A percentile compares a stretch with the other conserved stretches of the same genome.
These are phyloP conservation scores for Penicillium macrosclerotiorum DNA, from an alignment of 495 filamentous ascomycete species.

Conservation along the genomic window DNA sequence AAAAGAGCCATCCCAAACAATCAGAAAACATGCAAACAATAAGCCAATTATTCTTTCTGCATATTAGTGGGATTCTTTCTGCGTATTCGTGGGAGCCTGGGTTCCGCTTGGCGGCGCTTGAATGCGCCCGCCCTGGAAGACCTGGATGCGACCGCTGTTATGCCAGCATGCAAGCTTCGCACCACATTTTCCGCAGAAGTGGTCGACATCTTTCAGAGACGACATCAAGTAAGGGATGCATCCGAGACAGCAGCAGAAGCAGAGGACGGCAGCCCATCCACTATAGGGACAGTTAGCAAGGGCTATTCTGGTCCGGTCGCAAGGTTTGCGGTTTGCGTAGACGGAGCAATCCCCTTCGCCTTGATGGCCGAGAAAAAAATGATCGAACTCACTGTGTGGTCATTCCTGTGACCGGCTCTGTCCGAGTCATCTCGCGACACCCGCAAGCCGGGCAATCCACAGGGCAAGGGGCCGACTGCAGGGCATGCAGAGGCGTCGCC, in stretches of 20 bases:
- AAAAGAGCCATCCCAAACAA: too few species aligned
- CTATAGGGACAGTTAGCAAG: slow-evolving; percentile 27
- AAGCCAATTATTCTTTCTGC: too few species aligned
- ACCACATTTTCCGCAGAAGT: slow-evolving; percentile 50
- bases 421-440: slow-evolving; percentile 45
- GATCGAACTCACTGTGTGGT: slow-evolving; percentile 55
- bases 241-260: slow-evolving; percentile 47
- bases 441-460: slow-evolving; percentile 52
- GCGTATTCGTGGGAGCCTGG: background rate
- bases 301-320: too few species aligned
- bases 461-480: slow-evolving; percentile 33
- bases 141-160: slow-evolving; percentile 46
- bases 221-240: slow-evolving; percentile 53
- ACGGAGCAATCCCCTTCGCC: too few species aligned
- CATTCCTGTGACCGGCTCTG: slow-evolving; percentile 37
- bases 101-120: background rate
- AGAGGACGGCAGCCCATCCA: slow-evolving; percentile 47
- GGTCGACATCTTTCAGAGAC: slow-evolving; percentile 51
- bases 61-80: background rate
- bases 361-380: too few species aligned
- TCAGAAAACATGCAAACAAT: too few species aligned
- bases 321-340: too few species aligned
- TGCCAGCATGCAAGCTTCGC: slow-evolving; percentile 50
- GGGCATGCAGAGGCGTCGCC: slow-evolving; percentile 31
- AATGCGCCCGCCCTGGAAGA: slow-evolving; percentile 28